Conservation (phyloP, 208 protist genomes). For the Acanthamoeba castellanii region DNA sequence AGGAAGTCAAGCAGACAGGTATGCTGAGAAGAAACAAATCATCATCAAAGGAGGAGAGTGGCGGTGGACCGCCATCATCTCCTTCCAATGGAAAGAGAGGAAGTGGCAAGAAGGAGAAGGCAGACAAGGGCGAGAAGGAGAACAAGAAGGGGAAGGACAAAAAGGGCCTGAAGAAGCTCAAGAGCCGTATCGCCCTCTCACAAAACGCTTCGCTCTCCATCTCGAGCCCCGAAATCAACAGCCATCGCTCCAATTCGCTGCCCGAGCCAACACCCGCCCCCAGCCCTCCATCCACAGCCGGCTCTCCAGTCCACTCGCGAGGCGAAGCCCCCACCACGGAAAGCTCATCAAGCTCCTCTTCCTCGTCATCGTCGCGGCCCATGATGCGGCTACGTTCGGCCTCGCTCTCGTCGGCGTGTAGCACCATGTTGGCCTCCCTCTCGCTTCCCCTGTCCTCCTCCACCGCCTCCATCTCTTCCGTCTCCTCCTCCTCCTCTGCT, state of each 20-base stretch:
- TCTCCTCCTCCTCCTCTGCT: background rate
- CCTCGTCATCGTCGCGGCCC: background rate
- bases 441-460: background rate
- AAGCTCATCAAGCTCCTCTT: background rate
- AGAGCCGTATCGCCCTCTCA: background rate
- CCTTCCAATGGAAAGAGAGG: background rate
- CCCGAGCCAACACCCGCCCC: background rate
- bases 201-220: constrained; percentile 12
- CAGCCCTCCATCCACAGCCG: background rate
- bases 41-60: background rate
- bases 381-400: background rate
- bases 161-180: background rate
- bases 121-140: background rate
- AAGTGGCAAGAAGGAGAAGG: background rate
- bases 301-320: background rate
- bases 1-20: too few species aligned
- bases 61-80: background rate
- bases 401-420: background rate
- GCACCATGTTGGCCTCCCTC: background rate
- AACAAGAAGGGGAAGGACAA: background rate
- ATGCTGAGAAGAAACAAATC: background rate
- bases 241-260: constrained; percentile 1
- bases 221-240: constrained; percentile 28
- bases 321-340: background rate
- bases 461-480: background rate